phyloP scores from a whole-genome alignment of 768 basidiomycete species.

The Russula sp. region DNA sequence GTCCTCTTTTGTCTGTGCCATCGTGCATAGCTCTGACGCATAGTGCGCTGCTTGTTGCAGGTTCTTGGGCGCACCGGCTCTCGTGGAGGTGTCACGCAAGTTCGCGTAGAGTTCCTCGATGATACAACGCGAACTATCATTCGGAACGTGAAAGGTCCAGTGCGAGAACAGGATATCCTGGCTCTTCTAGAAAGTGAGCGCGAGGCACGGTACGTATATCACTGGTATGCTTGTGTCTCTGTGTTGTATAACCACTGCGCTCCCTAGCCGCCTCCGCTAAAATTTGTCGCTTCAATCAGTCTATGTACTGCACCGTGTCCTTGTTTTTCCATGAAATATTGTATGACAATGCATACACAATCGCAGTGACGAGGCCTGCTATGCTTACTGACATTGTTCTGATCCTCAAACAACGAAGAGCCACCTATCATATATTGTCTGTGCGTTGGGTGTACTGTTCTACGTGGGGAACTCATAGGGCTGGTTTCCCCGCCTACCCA shows the following conservation, averaged over 20 bases:
- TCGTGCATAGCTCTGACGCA: conserved; percentile 18
- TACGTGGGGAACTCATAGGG: not conserved
- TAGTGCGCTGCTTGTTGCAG: conserved; percentile 35
- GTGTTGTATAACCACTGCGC: not conserved
- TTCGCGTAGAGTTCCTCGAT: conserved; percentile 99
- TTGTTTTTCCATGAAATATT: conserved; percentile 21
- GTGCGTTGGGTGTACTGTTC: not conserved
- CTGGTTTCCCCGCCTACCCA: not conserved
- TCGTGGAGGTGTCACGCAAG: conserved; percentile 98
- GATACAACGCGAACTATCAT: conserved; percentile 94
- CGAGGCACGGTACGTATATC: conserved; percentile 85
- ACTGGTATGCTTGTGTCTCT: not conserved
- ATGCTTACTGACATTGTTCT: not conserved
- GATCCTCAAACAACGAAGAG: not conserved
- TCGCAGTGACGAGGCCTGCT: not conserved
- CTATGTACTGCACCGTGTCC: conserved; percentile 10
- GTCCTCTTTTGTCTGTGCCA: conserved; percentile 36
- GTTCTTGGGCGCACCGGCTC: conserved; percentile 98
- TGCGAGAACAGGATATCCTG: conserved; percentile 92
- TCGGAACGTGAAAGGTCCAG: conserved; percentile 98
- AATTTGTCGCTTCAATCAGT: conserved; percentile 1
- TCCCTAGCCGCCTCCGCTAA: conserved; percentile 32
- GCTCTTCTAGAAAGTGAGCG: conserved; percentile 97
- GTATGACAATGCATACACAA: conserved; percentile 21
- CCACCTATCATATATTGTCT: not conserved